A percentile compares a stretch with the other conserved stretches of the same genome.
Evolutionary conservation across 352 stramenopile species (phyloP).

Genomic region (Pythium grandisporangium): DNA sequence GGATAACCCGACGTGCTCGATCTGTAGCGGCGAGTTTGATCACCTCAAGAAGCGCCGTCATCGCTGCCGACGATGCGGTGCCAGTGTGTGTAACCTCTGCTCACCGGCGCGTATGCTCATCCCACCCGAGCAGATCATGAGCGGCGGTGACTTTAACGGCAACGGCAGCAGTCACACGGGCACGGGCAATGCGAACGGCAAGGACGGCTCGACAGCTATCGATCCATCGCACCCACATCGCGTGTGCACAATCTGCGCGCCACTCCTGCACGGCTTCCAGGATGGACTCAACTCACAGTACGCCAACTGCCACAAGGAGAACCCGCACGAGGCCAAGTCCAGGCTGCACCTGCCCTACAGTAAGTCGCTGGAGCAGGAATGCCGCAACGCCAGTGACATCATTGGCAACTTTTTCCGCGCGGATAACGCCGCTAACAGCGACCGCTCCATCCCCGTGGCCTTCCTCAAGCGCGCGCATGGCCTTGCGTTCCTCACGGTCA

Average conservation of each 20-base stretch:
- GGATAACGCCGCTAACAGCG: slow-evolving; percentile 52
- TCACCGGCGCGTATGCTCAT: slow-evolving; percentile 70
- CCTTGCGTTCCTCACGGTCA: slow-evolving; percentile 78
- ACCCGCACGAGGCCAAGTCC: slow-evolving; percentile 61
- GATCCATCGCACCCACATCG: slow-evolving; percentile 65
- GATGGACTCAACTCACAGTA: slow-evolving; percentile 57
- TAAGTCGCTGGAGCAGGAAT: slow-evolving; percentile 68
- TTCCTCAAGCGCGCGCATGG: slow-evolving; percentile 79
- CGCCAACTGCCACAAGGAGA: slow-evolving; percentile 79
- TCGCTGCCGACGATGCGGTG: slow-evolving; percentile 66
- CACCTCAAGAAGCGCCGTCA: slow-evolving; percentile 55
- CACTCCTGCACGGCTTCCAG: slow-evolving; percentile 67
- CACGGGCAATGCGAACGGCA: too few species aligned
- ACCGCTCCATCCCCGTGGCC: slow-evolving; percentile 68
- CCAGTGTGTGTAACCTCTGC: slow-evolving; percentile 56
- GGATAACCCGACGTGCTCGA: slow-evolving; percentile 57
- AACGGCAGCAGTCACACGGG: too few species aligned
- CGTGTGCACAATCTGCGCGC: slow-evolving; percentile 75
- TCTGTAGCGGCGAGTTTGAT: slow-evolving; percentile 76
- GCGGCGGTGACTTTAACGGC: slow-evolving; percentile 49
- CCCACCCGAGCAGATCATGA: slow-evolving; percentile 48
- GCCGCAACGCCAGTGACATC: slow-evolving; percentile 64
- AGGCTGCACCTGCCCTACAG: slow-evolving; percentile 67
- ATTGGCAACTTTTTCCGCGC: slow-evolving; percentile 76
- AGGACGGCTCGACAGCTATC: too few species aligned